These are phyloP conservation scores for Naganishia vaughanmartiniae DNA, from an alignment of 768 basidiomycete species.

Conservation along the genomic window DNA sequence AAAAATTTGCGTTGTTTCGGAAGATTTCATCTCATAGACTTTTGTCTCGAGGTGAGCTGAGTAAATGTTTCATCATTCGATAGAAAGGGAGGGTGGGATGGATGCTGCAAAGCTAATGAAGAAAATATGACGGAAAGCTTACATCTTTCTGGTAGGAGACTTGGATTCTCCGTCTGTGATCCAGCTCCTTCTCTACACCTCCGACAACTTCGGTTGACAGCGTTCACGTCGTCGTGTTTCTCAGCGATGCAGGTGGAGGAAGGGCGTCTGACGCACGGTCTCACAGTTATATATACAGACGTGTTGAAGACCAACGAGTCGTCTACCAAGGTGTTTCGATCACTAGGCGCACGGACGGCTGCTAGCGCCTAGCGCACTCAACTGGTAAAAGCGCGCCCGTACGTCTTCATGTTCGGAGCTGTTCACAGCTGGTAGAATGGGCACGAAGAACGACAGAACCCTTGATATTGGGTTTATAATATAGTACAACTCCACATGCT, in stretches of 20 bases:
- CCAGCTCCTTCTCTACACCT: not conserved
- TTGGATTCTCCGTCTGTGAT: not conserved
- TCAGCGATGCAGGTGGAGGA: not conserved
- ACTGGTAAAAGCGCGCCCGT: not conserved
- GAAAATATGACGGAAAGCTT: not conserved
- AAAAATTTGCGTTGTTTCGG: conserved; percentile 24
- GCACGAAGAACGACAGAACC: not conserved
- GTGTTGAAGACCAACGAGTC: too few species aligned
- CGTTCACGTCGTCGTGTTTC: not conserved
- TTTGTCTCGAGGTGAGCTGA: conserved; percentile 26
- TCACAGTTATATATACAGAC: not conserved
- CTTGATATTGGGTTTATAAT: not conserved
- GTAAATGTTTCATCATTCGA: conserved; percentile 19
- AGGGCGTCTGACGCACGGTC: too few species aligned
- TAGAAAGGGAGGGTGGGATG: not conserved
- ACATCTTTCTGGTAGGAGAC: not conserved
- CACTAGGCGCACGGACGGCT: not conserved
- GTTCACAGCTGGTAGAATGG: not conserved
- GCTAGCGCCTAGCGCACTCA: too few species aligned
- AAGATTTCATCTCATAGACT: conserved; percentile 22
- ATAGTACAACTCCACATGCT: not conserved
- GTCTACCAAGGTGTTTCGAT: not conserved
- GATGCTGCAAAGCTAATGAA: not conserved
- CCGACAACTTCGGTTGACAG: not conserved
- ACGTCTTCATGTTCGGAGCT: not conserved